Evolutionary conservation across 768 basidiomycete genomes (phyloP).

Genomic region (Coprinopsis cinerea): DNA sequence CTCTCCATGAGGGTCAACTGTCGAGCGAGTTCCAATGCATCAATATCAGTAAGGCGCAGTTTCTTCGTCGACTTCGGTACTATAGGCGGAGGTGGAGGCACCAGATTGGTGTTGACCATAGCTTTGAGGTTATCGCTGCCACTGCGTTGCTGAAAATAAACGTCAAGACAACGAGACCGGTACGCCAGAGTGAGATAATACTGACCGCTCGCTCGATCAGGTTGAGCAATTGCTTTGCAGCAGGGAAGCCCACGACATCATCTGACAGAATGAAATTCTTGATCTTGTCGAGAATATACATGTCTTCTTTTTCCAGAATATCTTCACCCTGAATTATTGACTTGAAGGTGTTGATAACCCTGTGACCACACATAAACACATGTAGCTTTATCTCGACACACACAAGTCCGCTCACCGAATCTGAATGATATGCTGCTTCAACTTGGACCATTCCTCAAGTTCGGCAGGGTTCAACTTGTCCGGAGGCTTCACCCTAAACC

Average conservation of each 20-base stretch:
- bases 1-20: conserved; percentile 93
- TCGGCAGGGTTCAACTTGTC: conserved; percentile 56
- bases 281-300: conserved; percentile 75
- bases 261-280: conserved; percentile 70
- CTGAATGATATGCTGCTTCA: conserved; percentile 85
- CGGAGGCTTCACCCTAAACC: conserved; percentile 78
- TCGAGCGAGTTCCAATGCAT: conserved; percentile 84
- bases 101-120: conserved; percentile 46
- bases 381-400: conserved; percentile 1
- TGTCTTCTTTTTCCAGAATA: conserved; percentile 81
- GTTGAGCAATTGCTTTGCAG: conserved; percentile 68
- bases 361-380: conserved; percentile 19
- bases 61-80: conserved; percentile 65
- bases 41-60: conserved; percentile 80
- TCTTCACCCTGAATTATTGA: conserved; percentile 83
- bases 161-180: conserved; percentile 5
- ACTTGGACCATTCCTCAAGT: conserved; percentile 69
- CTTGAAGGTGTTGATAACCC: conserved; percentile 88
- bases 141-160: conserved; percentile 24
- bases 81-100: conserved; percentile 70
- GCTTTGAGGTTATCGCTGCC: conserved; percentile 57
- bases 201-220: conserved; percentile 78
- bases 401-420: conserved; percentile 54
- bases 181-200: conserved; percentile 12
- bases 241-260: conserved; percentile 55